phyloP scores from a whole-genome alignment of 805 yeast genomes.

The Sugiyamaella qingdaonensis region DNA sequence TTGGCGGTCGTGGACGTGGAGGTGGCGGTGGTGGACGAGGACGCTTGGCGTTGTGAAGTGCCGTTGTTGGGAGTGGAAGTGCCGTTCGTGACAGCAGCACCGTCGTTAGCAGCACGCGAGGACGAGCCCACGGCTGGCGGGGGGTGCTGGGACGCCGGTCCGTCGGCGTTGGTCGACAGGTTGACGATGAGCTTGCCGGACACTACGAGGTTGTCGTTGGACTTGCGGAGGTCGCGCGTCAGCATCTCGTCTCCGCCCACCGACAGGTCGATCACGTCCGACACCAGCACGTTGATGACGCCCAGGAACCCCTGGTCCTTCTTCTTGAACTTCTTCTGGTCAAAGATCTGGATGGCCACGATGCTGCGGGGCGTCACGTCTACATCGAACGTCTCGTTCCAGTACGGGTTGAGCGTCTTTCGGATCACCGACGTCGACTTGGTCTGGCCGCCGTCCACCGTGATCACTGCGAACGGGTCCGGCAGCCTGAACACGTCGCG shows the following conservation, averaged over 20 bases:
- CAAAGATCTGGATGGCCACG: constrained; percentile 89
- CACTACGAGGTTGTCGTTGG: constrained; percentile 89
- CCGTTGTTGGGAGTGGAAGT: neutral
- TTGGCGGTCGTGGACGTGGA: no score
- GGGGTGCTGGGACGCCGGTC: constrained; percentile 17
- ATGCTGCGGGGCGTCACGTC: constrained; percentile 74
- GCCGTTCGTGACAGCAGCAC: neutral
- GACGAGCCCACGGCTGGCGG: constrained; percentile 5
- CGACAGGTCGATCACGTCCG: constrained; percentile 70
- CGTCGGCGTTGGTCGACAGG: constrained; percentile 32
- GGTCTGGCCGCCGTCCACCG: constrained; percentile 97
- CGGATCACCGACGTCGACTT: constrained; percentile 91
- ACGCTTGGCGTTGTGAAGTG: neutral
- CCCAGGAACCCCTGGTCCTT: constrained; percentile 98
- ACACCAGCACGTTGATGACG: constrained; percentile 85
- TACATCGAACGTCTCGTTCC: constrained; percentile 90
- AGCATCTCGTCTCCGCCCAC: constrained; percentile 63
- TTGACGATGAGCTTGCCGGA: constrained; percentile 80
- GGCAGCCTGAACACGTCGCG: constrained; percentile 93
- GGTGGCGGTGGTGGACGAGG: no score
- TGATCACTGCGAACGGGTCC: constrained; percentile 95
- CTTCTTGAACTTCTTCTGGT: constrained; percentile 94
- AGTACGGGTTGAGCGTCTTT: constrained; percentile 92
- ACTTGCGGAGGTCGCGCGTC: constrained; percentile 85
- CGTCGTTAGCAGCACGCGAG: neutral